Base-by-base conservation (phyloP, 2,329 filamentous ascomycete species). In the Xylariaceae sp. region DNA sequence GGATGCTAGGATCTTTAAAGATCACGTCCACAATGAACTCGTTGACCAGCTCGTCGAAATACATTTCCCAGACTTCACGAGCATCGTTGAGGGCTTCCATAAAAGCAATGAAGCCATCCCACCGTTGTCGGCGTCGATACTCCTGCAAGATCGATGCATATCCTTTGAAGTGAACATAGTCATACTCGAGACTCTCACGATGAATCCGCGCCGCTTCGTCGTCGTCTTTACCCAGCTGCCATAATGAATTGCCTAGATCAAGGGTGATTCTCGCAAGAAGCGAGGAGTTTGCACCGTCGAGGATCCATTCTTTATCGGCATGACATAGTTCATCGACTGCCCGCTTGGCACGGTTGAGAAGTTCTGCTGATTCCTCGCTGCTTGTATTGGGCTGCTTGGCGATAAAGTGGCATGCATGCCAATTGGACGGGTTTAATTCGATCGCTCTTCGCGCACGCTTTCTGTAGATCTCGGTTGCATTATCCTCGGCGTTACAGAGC, bases 381-480 rank as follows among this genome's bases (percentile, higher is more conserved):
- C 44, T 47, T 1, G 54, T 60, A 33, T 29, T 39, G 1, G 50
- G 44, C 18, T 52, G 52, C n/a, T 52, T 53, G 4, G 57, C 47
- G 11, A 60, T 44, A 42, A 60, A 60, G 37, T 61, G 57, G 24
- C 52, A 55, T 1, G 59, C 59, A 33, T 59, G 54, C 55, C 51
- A 60, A 35, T 61, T 61, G 28, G 53, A 50, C 13, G 52, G 51
- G 34, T 60, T 51, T 4, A 60, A 49, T 6, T 55, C 47, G 8
- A 60, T 39, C 8, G 59, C 57, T 18, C 43, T 54, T 12, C 42
- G 48, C 7, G 54, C 56, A 30, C 59, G 52, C 15, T 42, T 40
- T 17, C 49, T 52, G 18, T 57, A 59, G 12, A 57, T 43, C 34
- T 55, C 50, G 1, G 38, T 40, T 9, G 50, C 39, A 6, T 50